Percentiles rank a stretch among this genome's conserved stretches.
These are phyloP conservation scores for Leccinum subrobustum DNA, from an alignment of 1,284 basidiomycete genomes.

Conservation along the genomic window DNA sequence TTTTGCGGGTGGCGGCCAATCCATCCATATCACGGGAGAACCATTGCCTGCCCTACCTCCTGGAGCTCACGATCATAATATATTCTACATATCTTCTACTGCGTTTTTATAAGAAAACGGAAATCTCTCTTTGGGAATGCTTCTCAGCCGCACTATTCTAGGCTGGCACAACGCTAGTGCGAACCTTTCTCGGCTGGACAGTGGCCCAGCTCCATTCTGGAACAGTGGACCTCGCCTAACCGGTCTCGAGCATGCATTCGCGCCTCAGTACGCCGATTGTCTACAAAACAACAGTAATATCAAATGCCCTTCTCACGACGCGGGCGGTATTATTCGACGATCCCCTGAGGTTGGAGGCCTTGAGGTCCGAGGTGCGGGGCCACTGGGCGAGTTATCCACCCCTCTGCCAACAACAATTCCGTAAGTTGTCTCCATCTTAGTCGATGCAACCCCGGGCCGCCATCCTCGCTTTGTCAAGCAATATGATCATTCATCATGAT, in stretches of 20 bases:
- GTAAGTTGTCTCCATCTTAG: slow-evolving; percentile 17
- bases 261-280: slow-evolving; percentile 25
- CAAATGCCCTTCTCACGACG: slow-evolving; percentile 19
- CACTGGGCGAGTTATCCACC: slow-evolving; percentile 7
- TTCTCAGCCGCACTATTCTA: slow-evolving; percentile 27
- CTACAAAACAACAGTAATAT: slow-evolving; percentile 16
- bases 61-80: slow-evolving; percentile 28
- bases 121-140: slow-evolving; percentile 13
- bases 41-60: not conserved
- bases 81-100: slow-evolving; percentile 14
- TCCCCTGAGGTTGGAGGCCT: slow-evolving; percentile 4
- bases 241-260: slow-evolving; percentile 23
- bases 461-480: slow-evolving; percentile 16
- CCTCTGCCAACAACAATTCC: slow-evolving; percentile 13
- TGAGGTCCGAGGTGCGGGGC: slow-evolving; percentile 3
- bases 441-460: slow-evolving; percentile 6
- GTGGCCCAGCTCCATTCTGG: slow-evolving; percentile 9
- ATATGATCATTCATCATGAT: slow-evolving; percentile 23
- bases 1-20: slow-evolving; percentile 14
- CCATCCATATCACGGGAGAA: slow-evolving; percentile 23
- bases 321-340: slow-evolving; percentile 13
- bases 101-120: slow-evolving; percentile 8
- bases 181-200: slow-evolving; percentile 22
- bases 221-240: slow-evolving; percentile 11
- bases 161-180: slow-evolving; percentile 26